Evolutionary conservation across 2,329 filamentous ascomycete species (phyloP).

Genomic region (Ciborinia camelliae): DNA sequence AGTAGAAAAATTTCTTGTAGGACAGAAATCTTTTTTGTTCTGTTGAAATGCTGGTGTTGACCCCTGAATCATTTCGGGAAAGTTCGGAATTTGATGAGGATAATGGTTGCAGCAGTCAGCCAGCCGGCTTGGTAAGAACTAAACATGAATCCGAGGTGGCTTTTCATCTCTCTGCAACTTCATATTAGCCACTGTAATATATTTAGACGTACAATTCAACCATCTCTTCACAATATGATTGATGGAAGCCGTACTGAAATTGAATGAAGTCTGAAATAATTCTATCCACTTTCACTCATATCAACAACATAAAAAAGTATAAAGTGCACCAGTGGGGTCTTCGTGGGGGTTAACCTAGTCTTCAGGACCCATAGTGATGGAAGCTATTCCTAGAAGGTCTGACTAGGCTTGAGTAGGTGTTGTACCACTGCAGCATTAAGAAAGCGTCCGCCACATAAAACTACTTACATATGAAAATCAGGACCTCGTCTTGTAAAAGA

Average conservation of each 20-base stretch:
- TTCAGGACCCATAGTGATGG: not conserved
- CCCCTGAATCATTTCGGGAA: constrained; percentile 4
- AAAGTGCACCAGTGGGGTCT: constrained; percentile 10
- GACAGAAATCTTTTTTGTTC: not conserved
- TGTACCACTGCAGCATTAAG: constrained; percentile 10
- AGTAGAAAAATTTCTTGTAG: not conserved
- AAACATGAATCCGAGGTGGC: not conserved
- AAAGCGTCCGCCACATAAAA: constrained; percentile 4
- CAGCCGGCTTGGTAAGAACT: not conserved
- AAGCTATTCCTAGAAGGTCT: not conserved
- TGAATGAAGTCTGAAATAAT: not conserved
- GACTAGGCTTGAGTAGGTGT: not conserved
- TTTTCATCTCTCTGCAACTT: not conserved
- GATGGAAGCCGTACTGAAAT: not conserved
- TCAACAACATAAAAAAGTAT: not conserved
- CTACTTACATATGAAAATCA: constrained; percentile 15
- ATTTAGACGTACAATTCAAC: too few species aligned
- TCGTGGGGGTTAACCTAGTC: constrained; percentile 6
- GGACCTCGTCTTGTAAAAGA: not conserved
- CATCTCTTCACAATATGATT: not conserved
- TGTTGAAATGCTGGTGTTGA: not conserved
- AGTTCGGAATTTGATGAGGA: constrained; percentile 1
- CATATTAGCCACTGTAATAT: not conserved
- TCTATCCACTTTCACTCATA: not conserved
- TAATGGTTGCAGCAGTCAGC: too few species aligned